Evolutionary conservation across 169 alveolate species (phyloP), one percentile per base, ranked within the genome.

Genomic region (Theileria equi): DNA sequence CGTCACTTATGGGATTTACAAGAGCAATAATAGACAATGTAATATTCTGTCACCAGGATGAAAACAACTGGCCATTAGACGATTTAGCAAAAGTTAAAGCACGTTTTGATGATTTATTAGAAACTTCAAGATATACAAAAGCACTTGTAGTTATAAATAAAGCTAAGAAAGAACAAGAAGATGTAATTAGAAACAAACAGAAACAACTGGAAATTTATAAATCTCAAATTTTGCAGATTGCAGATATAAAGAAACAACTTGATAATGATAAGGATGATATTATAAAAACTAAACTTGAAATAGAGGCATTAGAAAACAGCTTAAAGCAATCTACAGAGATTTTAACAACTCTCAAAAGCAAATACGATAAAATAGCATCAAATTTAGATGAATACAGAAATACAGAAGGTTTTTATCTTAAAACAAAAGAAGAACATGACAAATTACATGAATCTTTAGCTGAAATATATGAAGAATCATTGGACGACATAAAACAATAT

Each of bases 11-110:
- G 97, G 98, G 98, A 25, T 93, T 95, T 2, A 88, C 98, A 4
- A 89, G 88, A 57, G 96, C 98, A 2, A 83, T 96, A 13, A 84
- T 96, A 44, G 99, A 96, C 68, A 93, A 92, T 74, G 97, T 96
- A 17, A 84, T 94, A n/a, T 94, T 97, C 82, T 97, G 99, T 68
- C 99, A 97, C 78, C 98, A 97, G 73, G 99, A 97, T 74, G 99
- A 97, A 57, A 92, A 93, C 43, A 87, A 91, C 52, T 97, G 99
- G 99, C 98, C 98, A 19, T 87, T 97, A 70, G 89, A 92, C 61
- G 99, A 95, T 25, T 78, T 91, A 32, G 81, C 93, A 28, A 93
- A 93, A 68, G 90, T 97, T 44, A 97, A 97, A 88, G 93, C 96
- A 74, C 93, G 92, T 57, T 97, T 97, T 78, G 99, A 97, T 73